Evolutionary conservation across 768 basidiomycete species (phyloP).

Genomic region (Lentinula raphanica): DNA sequence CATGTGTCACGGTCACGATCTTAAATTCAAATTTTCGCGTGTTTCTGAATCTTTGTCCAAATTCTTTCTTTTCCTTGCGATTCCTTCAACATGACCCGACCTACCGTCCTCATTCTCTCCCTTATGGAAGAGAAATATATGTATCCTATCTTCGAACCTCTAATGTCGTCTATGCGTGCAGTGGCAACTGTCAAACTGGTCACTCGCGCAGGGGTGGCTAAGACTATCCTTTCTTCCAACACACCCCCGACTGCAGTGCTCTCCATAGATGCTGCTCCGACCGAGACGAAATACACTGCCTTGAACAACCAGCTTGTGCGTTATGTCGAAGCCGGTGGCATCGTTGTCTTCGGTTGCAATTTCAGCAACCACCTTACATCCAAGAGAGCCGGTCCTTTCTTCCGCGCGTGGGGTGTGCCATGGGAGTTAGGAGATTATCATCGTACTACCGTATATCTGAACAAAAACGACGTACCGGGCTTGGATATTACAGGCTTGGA

Average conservation of each 20-base stretch:
- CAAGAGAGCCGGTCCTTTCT: constrained; percentile 4
- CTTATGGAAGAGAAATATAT: neutral
- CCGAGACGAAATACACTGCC: neutral
- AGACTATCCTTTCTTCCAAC: neutral
- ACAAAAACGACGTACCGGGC: constrained; percentile 1
- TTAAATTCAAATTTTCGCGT: neutral
- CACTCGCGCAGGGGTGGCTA: neutral
- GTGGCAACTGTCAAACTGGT: neutral
- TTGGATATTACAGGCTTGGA: constrained; percentile 5
- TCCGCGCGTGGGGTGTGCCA: constrained; percentile 13
- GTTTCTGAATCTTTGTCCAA: neutral
- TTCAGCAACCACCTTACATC: constrained; percentile 14
- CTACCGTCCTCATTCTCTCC: neutral
- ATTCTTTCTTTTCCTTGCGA: neutral
- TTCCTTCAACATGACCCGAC: neutral
- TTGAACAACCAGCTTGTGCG: neutral
- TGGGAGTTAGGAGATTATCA: constrained; percentile 21
- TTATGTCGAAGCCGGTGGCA: constrained; percentile 16
- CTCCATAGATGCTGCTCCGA: neutral
- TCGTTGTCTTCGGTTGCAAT: constrained; percentile 15
- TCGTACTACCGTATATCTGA: constrained; percentile 19
- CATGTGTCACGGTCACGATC: neutral
- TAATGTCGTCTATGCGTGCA: neutral
- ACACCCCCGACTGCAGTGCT: constrained; percentile 2
- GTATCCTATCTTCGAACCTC: neutral